phyloP scores from a whole-genome alignment of 108 stramenopile genomes.

The Stephanodiscus triporus region DNA sequence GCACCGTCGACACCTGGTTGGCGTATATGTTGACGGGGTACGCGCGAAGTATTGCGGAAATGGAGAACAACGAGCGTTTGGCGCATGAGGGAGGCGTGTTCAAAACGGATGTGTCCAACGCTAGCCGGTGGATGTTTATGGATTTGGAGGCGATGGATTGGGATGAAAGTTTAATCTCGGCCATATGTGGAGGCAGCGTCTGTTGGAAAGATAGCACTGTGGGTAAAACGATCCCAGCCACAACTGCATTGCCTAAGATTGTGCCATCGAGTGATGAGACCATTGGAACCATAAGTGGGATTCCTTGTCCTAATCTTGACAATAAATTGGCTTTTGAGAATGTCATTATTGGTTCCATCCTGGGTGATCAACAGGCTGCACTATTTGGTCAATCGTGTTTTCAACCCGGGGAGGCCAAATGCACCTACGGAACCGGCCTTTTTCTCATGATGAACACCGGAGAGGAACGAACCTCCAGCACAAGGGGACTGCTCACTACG shows the following conservation, averaged over 20 bases:
- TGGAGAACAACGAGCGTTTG: conserved; percentile 62
- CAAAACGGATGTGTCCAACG: conserved; percentile 95
- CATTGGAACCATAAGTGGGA: conserved; percentile 52
- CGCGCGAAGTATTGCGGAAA: conserved; percentile 55
- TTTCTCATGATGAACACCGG: conserved; percentile 99
- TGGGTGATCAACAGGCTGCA: conserved; percentile 98
- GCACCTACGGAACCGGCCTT: conserved; percentile 97
- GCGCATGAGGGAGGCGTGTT: conserved; percentile 72
- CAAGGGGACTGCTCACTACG: conserved; percentile 95
- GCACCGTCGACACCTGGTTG: conserved; percentile 97
- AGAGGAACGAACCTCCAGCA: conserved; percentile 52
- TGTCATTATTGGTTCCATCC: conserved; percentile 83
- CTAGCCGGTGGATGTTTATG: conserved; percentile 94
- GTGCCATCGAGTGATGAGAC: conserved; percentile 63
- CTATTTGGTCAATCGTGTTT: conserved; percentile 96
- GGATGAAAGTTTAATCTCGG: conserved; percentile 78
- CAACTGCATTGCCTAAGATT: conserved; percentile 69
- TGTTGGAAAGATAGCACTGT: conserved; percentile 26
- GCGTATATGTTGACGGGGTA: conserved; percentile 85
- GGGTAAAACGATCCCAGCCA: conserved; percentile 41
- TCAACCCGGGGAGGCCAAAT: conserved; percentile 89
- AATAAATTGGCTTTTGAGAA: conserved; percentile 49
- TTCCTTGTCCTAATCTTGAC: conserved; percentile 22
- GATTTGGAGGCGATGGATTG: conserved; percentile 83
- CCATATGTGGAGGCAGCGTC: conserved; percentile 51